A percentile compares a stretch with the other conserved stretches of the same genome.
These are phyloP conservation scores for Lentinula guzmanii DNA, from an alignment of 768 basidiomycete genomes.

Conservation along the genomic window DNA sequence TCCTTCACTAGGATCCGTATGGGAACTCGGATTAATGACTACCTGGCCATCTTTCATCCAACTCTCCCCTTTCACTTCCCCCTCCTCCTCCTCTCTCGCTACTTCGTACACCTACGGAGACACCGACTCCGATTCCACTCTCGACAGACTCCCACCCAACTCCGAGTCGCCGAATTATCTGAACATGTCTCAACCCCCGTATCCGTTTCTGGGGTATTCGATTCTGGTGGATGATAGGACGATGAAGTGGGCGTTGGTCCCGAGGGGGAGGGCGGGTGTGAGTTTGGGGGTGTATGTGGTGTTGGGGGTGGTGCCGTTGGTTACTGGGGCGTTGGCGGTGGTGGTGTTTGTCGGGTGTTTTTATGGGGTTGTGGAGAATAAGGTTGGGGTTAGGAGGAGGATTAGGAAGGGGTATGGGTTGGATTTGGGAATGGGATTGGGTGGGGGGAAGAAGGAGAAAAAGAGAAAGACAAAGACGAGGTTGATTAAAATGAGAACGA, in stretches of 20 bases:
- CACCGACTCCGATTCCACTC: conserved; percentile 75
- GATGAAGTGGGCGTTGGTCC: conserved; percentile 72
- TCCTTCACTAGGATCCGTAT: conserved; percentile 24
- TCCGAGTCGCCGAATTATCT: conserved; percentile 79
- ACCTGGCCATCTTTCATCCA: conserved; percentile 88
- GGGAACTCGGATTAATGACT: conserved; percentile 88
- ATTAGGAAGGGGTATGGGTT: conserved; percentile 25
- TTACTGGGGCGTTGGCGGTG: conserved; percentile 81
- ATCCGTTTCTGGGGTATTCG: conserved; percentile 85
- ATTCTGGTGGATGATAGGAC: conserved; percentile 73
- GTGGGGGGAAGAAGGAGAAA: too few relatives aligned
- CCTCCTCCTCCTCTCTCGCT: too few relatives aligned
- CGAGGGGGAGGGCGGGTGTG: conserved; percentile 75
- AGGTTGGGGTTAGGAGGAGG: conserved; percentile 74
- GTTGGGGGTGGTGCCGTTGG: conserved; percentile 71
- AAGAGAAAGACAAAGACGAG: too few relatives aligned
- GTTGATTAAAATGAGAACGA: too few relatives aligned
- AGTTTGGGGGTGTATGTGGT: conserved; percentile 88
- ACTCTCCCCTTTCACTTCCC: conserved; percentile 23
- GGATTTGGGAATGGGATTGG: too few relatives aligned
- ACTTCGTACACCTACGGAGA: conserved; percentile 58
- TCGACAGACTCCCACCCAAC: conserved; percentile 91
- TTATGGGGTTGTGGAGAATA: conserved; percentile 93
- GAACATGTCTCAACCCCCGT: conserved; percentile 88
- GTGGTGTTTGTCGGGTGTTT: conserved; percentile 92